Evolutionary conservation across 2,329 filamentous ascomycete genomes (phyloP), one percentile per base, ranked within the genome.

Genomic region (Calycina herbarum): DNA sequence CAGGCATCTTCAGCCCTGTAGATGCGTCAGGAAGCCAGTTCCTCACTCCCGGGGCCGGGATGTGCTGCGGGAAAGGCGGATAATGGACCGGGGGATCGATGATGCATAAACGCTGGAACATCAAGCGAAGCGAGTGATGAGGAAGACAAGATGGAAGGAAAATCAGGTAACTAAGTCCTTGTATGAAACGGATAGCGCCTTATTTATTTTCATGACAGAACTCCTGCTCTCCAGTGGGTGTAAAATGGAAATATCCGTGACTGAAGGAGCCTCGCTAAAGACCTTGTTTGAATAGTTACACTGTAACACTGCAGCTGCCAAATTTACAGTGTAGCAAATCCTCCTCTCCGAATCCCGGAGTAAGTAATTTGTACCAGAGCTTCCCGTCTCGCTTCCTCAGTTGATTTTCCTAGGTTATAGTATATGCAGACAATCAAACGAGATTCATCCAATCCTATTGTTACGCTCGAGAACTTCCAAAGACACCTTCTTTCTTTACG

Each of bases 61-160:
- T 51, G 45, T 51, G 45, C 45, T 24, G 45, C 45, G 45, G 45
- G 45, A 51, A 38, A 51, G 45, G 6, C 45, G 45, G 45, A 51
- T 51, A 24, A 24, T 11, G 8, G n/a, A 24, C 45, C 45, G 45
- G 45, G 45, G 45, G 45, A 51, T 51, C 7, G 45, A 51, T 20
- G 45, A 27, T 51, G 45, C 45, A 51, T 51, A 24, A 51, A 51
- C 20, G 35, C 35, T 38, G 35, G 35, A 38, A 35, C 33, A 5
- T 38, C 35, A 38, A 38, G 35, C 35, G 35, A 38, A 38, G 35
- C 35, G 35, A 38, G 35, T 24, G 45, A 51, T 24, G 45, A 51
- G n/a, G n/a, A 51, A 24, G 17, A 1, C 4, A 20, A 20, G 45
- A 24, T 20, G 42, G 45, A 27, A 24, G 45, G 10, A 51, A 27